Conservation (phyloP, 176 grass and related monocot species). For the Cymbopogon citratus region DNA sequence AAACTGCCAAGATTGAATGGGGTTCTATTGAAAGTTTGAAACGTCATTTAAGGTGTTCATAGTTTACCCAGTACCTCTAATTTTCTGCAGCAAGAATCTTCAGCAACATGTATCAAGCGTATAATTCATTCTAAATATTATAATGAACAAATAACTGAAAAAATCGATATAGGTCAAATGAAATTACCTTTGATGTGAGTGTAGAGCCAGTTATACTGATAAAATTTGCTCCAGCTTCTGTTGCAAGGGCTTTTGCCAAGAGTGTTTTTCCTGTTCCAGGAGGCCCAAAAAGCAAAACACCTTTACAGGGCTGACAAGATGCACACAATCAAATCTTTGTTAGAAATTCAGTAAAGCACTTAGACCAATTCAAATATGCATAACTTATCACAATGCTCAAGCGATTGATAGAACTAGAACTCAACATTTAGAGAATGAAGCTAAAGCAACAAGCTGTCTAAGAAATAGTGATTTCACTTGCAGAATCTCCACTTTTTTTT, state of each 20-base stretch:
- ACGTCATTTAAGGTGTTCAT: conserved; percentile 15
- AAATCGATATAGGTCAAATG: not conserved
- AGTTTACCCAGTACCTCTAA: conserved; percentile 6
- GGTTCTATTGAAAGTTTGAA: not conserved
- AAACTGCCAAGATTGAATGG: not conserved
- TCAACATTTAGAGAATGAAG: not conserved
- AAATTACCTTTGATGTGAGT: conserved; percentile 89
- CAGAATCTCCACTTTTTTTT: conserved; percentile 17
- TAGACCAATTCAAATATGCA: not conserved
- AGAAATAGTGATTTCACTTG: conserved; percentile 9
- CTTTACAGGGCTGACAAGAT: conserved; percentile 87
- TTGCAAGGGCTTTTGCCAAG: conserved; percentile 95
- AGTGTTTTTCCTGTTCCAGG: conserved; percentile 97
- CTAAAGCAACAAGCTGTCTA: conserved; percentile 1
- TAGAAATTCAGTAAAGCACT: conserved; percentile 20
- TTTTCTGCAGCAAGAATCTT: not conserved
- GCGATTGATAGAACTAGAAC: not conserved
- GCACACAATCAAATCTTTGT: not conserved
- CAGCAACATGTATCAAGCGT: not conserved
- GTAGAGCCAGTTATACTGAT: conserved; percentile 89
- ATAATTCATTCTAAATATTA: not conserved
- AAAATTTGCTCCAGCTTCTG: conserved; percentile 98
- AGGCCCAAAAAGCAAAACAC: conserved; percentile 94
- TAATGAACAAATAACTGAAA: not conserved
- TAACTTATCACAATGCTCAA: conserved; percentile 11